Base-by-base conservation (phyloP, 2,329 filamentous ascomycete genomes). In the Clonostachys sp. region DNA sequence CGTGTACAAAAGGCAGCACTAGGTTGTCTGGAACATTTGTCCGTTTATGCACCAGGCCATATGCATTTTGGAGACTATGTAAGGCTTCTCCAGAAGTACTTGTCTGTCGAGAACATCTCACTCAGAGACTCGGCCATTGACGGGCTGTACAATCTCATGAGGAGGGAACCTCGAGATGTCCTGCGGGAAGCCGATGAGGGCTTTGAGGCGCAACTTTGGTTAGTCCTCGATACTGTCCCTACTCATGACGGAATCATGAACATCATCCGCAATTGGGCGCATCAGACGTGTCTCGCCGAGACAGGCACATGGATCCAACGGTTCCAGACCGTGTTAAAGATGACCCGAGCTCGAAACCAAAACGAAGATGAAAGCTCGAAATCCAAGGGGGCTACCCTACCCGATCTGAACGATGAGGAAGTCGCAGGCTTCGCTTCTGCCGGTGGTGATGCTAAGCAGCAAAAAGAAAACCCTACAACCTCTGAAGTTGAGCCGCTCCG, bases 361-460 rank as follows among this genome's bases (percentile, higher is more conserved):
- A 77, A 81, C 30, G 74, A 78, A 41, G 63, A 72, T 1, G 62
- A 68, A 6, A 68, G 67, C 16, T 61, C 73, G 5, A 65, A 72
- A 12, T 79, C 57, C 73, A 56, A 62, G 67, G 52, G 51, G 7
- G 75, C 72, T 10, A 73, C 76, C 5, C 74, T 80, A 12, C 77
- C 89, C n/a, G 94, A 99, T 57, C 70, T 97, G 1, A 87, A 92
- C 52, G 94, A 99, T 61, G 94, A 99, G 62, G 95, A 99, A 64
- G 92, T 96, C 35, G 94, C 94, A 45, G 94, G 94, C 0, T 97
- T 99, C 60, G 91, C 91, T 34, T 81, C 85, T n/a, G 84, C 87
- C 2, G 77, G 77, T 30, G 84, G 83, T 24, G 78, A 73, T 5
- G 72, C 67, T 5, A 80, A 80, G 44, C 79, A 86, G 44, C 76